Conservation (phyloP, 176 grass and related monocot species). For the Pharus latifolius region DNA sequence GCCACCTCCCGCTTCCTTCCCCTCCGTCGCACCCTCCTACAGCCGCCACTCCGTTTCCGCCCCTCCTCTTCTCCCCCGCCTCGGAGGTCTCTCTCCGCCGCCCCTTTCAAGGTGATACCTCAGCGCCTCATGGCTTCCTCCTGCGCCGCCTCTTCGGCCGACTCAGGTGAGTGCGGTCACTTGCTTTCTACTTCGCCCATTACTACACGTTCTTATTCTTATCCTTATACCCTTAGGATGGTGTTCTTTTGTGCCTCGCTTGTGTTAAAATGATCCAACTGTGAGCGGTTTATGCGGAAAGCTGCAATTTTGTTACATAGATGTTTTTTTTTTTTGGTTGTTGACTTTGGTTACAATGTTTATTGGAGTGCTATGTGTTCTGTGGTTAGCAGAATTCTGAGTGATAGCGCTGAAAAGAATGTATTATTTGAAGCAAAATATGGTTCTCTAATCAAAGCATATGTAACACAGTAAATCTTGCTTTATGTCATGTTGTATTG, state of each 20-base stretch:
- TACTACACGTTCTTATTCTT: neutral
- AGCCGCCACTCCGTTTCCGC: slow-evolving; percentile 27
- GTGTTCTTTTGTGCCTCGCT: neutral
- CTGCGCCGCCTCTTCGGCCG: slow-evolving; percentile 2
- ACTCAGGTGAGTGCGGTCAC: slow-evolving; percentile 6
- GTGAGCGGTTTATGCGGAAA: too few relatives aligned
- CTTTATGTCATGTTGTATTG: neutral
- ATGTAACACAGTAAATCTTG: neutral
- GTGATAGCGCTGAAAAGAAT: neutral
- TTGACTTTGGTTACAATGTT: too few relatives aligned
- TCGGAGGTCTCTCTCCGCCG: neutral
- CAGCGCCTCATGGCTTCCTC: slow-evolving; percentile 9
- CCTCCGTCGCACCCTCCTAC: too few relatives aligned
- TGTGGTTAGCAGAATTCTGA: too few relatives aligned
- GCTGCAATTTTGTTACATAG: too few relatives aligned
- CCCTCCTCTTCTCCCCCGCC: neutral
- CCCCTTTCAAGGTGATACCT: neutral
- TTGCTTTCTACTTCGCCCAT: neutral
- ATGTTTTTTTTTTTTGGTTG: too few relatives aligned
- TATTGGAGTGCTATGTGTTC: too few relatives aligned
- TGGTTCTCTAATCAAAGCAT: neutral
- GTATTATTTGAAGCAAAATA: neutral
- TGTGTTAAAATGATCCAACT: too few relatives aligned
- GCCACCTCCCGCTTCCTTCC: slow-evolving; percentile 35
- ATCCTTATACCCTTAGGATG: neutral